Evolutionary conservation across 768 basidiomycete genomes (phyloP).

Genomic region (Clathrus columnatus): DNA sequence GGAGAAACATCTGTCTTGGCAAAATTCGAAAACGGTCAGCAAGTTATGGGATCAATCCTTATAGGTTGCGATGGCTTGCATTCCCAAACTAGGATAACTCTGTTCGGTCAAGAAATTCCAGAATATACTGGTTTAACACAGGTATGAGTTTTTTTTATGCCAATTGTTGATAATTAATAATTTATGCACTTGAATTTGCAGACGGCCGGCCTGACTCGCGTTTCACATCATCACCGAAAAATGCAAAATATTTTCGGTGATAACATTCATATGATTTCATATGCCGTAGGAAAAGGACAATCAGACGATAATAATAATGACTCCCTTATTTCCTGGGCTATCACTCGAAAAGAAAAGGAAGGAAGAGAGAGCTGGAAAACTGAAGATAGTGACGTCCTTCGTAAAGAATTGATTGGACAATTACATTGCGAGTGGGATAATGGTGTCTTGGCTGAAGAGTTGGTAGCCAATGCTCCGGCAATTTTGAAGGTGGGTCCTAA

Average conservation of each 20-base stretch:
- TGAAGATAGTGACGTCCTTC: constrained; percentile 17
- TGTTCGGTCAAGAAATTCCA: constrained; percentile 30
- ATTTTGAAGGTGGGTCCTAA: constrained; percentile 22
- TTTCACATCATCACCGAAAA: constrained; percentile 15
- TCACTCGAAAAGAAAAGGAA: constrained; percentile 31
- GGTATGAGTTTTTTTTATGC: constrained; percentile 17
- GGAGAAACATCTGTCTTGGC: constrained; percentile 23
- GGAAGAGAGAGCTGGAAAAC: constrained; percentile 34
- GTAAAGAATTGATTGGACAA: constrained; percentile 16
- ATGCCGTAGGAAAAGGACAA: constrained; percentile 19
- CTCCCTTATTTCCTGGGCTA: constrained; percentile 5
- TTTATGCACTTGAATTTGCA: constrained; percentile 6
- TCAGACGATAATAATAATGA: not conserved
- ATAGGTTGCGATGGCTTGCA: constrained; percentile 40
- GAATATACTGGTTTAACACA: constrained; percentile 33
- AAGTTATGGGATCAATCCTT: constrained; percentile 30
- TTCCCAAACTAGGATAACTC: constrained; percentile 27
- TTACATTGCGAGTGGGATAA: constrained; percentile 22
- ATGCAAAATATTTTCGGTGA: constrained; percentile 28
- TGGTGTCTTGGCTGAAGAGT: constrained; percentile 17
- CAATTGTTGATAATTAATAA: not conserved
- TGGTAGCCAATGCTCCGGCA: constrained; percentile 18
- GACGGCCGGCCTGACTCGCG: constrained; percentile 29
- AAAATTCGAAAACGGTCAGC: constrained; percentile 27
- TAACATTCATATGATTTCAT: constrained; percentile 29